Base-by-base conservation (phyloP, 345 rosid species). In the Adansonia digitata region DNA sequence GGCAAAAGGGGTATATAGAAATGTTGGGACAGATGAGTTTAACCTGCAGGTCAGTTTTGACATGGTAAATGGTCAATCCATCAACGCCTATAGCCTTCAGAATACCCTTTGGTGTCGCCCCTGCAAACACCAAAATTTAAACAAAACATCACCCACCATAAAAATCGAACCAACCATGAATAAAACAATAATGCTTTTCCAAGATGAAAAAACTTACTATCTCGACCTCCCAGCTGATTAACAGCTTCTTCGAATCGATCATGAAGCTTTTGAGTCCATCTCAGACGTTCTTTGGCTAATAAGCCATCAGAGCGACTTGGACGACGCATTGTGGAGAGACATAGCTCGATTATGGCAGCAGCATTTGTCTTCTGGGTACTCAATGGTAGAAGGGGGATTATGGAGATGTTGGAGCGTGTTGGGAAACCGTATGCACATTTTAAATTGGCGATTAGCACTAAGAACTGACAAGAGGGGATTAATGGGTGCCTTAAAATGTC, bases 21-120 rank as follows among this genome's bases (percentile, higher is more conserved):
- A n/a, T n/a, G n/a, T n/a, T n/a, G n/a, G n/a, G 7, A 49, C 17
- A 49, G 4, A 57, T 12, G 31, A 26, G 22, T 24, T n/a, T 5
- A 17, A 88, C 94, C 90, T 90, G 92, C 72, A 90, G 75, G 70
- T 90, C 91, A 82, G 91, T 90, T 80, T 90, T 90, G 82, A 90
- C 87, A 80, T 90, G 90, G 79, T 82, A 90, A 72, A 90, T 88
- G 12, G 87, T 86, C 42, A 90, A 81, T 55, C 86, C 89, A 35
- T 69, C 77, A 26, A 81, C 57, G 68, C 53, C 67, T 91, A 88
- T 87, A 66, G 87, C 82, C 83, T 77, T 90, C 78, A 88, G 76
- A 29, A 90, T 84, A 18, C 92, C 91, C 80, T 82, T 87, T 0
- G 92, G 95, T 43, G 87, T 86, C 15, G 95, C 91, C 75, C 92